These are phyloP conservation scores for Verticillium tricorpus DNA, from an alignment of 2,329 filamentous ascomycete genomes.

Conservation along the genomic window DNA sequence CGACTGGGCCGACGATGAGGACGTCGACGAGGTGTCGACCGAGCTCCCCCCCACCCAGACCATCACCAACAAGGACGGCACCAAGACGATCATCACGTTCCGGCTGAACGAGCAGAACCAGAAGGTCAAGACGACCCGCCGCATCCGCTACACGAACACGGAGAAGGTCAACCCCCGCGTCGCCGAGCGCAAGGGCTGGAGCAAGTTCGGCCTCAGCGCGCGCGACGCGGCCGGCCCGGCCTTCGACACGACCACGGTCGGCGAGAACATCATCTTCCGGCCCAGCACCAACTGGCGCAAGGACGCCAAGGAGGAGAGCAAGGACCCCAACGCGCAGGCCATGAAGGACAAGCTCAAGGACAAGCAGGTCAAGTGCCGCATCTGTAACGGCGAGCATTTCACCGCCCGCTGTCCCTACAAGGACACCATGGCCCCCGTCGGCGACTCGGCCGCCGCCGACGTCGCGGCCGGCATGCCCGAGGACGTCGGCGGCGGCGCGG, in stretches of 20 bases:
- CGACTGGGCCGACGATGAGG: constrained; percentile 97
- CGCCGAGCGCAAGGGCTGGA: constrained; percentile 87
- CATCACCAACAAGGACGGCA: constrained; percentile 96
- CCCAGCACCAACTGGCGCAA: constrained; percentile 92
- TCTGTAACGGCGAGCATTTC: constrained; percentile 98
- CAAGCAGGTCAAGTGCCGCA: constrained; percentile 99
- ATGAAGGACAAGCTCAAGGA: constrained; percentile 87
- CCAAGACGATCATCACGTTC: constrained; percentile 90
- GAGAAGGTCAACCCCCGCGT: constrained; percentile 95
- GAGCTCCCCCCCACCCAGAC: constrained; percentile 81
- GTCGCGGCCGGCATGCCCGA: constrained; percentile 51
- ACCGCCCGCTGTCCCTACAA: constrained; percentile 99
- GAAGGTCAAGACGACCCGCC: constrained; percentile 95
- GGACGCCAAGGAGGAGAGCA: constrained; percentile 76
- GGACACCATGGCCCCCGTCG: constrained; percentile 93
- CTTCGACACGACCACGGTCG: constrained; percentile 84
- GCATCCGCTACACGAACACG: constrained; percentile 88
- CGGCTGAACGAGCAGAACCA: constrained; percentile 88
- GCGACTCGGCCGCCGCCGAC: constrained; percentile 51
- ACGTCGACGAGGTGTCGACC: constrained; percentile 67
- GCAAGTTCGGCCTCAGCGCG: constrained; percentile 87
- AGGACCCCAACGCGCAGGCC: constrained; percentile 66
- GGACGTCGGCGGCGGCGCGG: constrained; percentile 44
- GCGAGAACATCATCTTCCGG: constrained; percentile 97
- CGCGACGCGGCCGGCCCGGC: constrained; percentile 81